Base-by-base conservation (phyloP, 805 yeast genomes). In the Grigorovia humatica region DNA sequence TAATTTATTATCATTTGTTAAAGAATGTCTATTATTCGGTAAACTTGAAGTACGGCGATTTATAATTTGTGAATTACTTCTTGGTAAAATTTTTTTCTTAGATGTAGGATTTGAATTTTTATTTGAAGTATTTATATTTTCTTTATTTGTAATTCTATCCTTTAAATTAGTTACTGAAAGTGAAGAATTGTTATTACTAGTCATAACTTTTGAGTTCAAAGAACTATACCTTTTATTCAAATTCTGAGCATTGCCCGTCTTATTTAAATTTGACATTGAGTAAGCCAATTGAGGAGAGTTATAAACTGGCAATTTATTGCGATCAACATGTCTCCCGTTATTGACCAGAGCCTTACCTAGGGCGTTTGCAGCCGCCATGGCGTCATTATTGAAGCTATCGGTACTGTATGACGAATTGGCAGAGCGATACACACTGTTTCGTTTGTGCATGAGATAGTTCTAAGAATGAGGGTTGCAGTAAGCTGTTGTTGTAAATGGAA, bases 361-460 rank as follows among this genome's bases (percentile, higher is more conserved):
- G 3, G 79, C 79, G 8, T 78, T 67, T 2, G 85, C 85, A 27
- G 86, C 86, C 7, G 85, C 86, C 27, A 81, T 57, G 0, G 86
- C 86, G 48, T 76, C 42, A 8, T 38, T 38, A 38, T 38, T 38
- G 8, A 38, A 13, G 17, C 15, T 15, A 13, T 38, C 17, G 8
- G 42, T 38, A 8, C 18, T 38, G 17, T 38, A 38, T 17, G 44
- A 9, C 15, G 27, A 5, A 18, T 7, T 9, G 27, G 23, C 4
- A 13, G 42, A 38, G 17, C 42, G 42, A 15, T 38, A 38, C 17
- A 38, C 42, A 23, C 38, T 32, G 11, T 45, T 45, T n/a, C 20
- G 17, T 45, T 17, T 18, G n/a, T 27, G 40, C 42, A 38, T 38
- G 42, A 4, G 9, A 15, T 13, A 5, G 38, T 32, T 23, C 27